Percentiles rank a stretch among this genome's conserved stretches.
Conservation (phyloP, 176 grass and related monocot species). For the Otatea glauca region DNA sequence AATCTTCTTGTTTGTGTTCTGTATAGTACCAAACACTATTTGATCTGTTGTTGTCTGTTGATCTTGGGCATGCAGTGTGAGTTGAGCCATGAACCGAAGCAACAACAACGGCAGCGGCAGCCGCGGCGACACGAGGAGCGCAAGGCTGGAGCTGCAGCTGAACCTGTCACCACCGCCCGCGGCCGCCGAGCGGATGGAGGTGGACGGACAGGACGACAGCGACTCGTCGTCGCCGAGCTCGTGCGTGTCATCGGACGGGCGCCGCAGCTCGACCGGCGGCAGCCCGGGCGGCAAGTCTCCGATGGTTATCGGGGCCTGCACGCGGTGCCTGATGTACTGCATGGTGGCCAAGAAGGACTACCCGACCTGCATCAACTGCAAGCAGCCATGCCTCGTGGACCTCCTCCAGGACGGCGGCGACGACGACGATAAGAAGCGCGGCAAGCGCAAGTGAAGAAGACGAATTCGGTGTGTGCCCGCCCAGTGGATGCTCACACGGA, state of each 20-base stretch:
- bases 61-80: neutral
- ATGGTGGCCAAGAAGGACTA: conserved; percentile 66
- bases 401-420: conserved; percentile 35
- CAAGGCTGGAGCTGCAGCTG: conserved; percentile 58
- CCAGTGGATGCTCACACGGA: conserved; percentile 52
- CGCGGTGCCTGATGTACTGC: conserved; percentile 70
- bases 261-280: conserved; percentile 21
- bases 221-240: conserved; percentile 60
- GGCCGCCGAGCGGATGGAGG: conserved; percentile 16
- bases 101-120: neutral
- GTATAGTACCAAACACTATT: neutral
- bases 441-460: conserved; percentile 36
- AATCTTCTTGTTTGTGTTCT: neutral
- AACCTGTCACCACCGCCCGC: conserved; percentile 51
- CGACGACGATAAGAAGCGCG: conserved; percentile 40
- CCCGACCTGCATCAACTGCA: conserved; percentile 70
- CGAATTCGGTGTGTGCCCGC: neutral
- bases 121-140: conserved; percentile 30
- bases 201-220: conserved; percentile 36
- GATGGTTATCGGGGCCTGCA: conserved; percentile 68
- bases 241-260: conserved; percentile 59
- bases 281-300: conserved; percentile 36
- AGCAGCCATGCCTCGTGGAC: conserved; percentile 56
- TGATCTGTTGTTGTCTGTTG: conserved; percentile 2
- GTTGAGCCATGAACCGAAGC: conserved; percentile 49